Evolutionary conservation across 192 early-diverging fungal species (phyloP).

Genomic region (Tieghemiomyces parasiticus): DNA sequence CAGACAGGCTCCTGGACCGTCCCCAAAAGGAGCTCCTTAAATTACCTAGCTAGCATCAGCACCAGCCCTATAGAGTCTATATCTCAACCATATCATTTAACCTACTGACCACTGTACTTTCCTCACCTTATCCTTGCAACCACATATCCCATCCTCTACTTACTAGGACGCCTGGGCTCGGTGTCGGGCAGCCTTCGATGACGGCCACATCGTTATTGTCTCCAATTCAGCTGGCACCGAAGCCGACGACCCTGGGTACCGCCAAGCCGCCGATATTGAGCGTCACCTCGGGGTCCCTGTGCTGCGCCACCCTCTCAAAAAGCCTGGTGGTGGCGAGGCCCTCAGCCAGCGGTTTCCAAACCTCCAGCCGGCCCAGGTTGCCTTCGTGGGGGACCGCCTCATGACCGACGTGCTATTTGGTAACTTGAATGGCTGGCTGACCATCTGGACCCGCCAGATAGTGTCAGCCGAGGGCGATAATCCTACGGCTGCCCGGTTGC

Average conservation of each 20-base stretch:
- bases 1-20: neutral
- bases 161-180: constrained; percentile 41
- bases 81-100: too few relatives aligned
- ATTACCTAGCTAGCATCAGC: too few relatives aligned
- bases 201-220: constrained; percentile 53
- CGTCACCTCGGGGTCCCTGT: constrained; percentile 31
- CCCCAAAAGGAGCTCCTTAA: neutral
- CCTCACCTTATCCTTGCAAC: too few relatives aligned
- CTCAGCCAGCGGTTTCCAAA: constrained; percentile 33
- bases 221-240: constrained; percentile 89
- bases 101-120: too few relatives aligned
- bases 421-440: constrained; percentile 53
- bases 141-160: neutral
- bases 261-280: constrained; percentile 26
- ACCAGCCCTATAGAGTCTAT: too few relatives aligned
- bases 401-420: constrained; percentile 79
- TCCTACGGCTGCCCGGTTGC: constrained; percentile 31
- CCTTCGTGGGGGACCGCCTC: constrained; percentile 75
- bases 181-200: constrained; percentile 45
- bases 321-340: constrained; percentile 57
- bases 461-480: constrained; percentile 69
- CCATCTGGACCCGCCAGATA: constrained; percentile 51
- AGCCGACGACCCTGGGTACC: constrained; percentile 42
- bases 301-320: constrained; percentile 39
- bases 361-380: constrained; percentile 31